Base-by-base conservation (phyloP, 2,329 filamentous ascomycete genomes). In the Trichoderma lentiforme region DNA sequence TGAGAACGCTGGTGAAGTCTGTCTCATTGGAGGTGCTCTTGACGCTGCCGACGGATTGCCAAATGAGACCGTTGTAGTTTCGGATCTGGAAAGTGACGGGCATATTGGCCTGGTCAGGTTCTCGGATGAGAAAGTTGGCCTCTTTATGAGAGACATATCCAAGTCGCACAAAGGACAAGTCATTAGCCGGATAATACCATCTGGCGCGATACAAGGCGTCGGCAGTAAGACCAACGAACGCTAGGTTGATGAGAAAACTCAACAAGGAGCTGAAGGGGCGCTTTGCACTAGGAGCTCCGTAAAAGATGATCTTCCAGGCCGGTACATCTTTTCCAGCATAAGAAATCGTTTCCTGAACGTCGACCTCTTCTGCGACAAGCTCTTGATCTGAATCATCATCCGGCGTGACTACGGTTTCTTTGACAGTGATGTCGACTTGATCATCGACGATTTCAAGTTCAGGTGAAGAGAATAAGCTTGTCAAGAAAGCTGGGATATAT, bases 141-240 rank as follows among this genome's bases (percentile, higher is more conserved):
- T 91, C 91, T 0, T 86, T 88, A 21, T 93, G 88, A 5, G 94
- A 97, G 32, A 98, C 91, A 79, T 95, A 95, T 30, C 96, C 96
- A 18, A 97, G 84, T 9, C 96, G 89, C 53, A 93, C 93, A 80
- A 99, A 97, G 0, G 94, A 93, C 12, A 97, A 84, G 74, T 97
- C 90, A 32, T 93, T 84, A 30, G 86, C 90, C 4, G 91, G 90
- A 80, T 97, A 87, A 39, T 92, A 87, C 72, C 91, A 80, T 12
- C 89, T 89, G 2, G 92, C 91, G 24, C 92, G 89, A 78, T 93
- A 94, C 15, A 97, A 86, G 51, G 95, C 88, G 80, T 99, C 96
- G 30, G 91, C 86, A 0, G 91, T 88, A 81, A 95, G 88, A 9
- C 88, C 84, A 6, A 94, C 86, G 53, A 96, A 83, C 3, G 87